Percentiles rank a stretch among this genome's conserved stretches.
These are phyloP conservation scores for Lactifluus volemus DNA, from an alignment of 768 basidiomycete species.

Conservation along the genomic window DNA sequence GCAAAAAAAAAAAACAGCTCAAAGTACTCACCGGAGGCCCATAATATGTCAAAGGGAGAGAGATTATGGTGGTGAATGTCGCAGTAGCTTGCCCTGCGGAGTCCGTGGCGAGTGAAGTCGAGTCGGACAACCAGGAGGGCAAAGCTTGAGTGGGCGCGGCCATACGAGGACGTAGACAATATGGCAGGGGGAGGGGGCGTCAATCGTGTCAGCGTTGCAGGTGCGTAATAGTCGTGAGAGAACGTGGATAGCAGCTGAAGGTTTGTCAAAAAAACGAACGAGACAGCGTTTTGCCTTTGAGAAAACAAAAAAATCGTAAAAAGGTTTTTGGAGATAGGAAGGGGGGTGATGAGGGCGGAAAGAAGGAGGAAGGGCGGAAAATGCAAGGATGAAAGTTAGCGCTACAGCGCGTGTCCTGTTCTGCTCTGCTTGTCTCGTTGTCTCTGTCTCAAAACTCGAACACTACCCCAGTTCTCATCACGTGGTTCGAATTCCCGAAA, in stretches of 20 bases:
- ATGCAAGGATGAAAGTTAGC: not conserved
- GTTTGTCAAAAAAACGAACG: not conserved
- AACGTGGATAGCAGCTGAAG: conserved; percentile 14
- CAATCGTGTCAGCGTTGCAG: conserved; percentile 8
- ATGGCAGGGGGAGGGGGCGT: not conserved
- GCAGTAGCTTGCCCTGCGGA: conserved; percentile 43
- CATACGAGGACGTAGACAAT: conserved; percentile 30
- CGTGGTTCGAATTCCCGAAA: not conserved
- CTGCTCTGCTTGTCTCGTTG: too few species aligned
- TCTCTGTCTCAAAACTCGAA: too few species aligned
- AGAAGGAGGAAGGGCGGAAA: not conserved
- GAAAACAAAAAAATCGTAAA: not conserved
- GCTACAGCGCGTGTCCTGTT: too few species aligned
- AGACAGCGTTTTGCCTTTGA: not conserved
- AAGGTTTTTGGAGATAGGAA: not conserved
- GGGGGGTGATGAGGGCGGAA: not conserved
- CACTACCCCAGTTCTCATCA: not conserved
- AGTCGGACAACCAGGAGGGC: conserved; percentile 65
- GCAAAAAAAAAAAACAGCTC: not conserved
- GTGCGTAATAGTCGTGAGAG: conserved; percentile 3
- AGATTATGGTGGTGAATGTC: conserved; percentile 49
- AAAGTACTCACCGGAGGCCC: conserved; percentile 64
- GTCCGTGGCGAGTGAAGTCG: conserved; percentile 45
- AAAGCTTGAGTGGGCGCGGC: conserved; percentile 53
- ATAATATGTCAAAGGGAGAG: conserved; percentile 70